A percentile compares a stretch with the other conserved stretches of the same genome.
Conservation (phyloP, 768 basidiomycete genomes). For the Lentinula detonsa region DNA sequence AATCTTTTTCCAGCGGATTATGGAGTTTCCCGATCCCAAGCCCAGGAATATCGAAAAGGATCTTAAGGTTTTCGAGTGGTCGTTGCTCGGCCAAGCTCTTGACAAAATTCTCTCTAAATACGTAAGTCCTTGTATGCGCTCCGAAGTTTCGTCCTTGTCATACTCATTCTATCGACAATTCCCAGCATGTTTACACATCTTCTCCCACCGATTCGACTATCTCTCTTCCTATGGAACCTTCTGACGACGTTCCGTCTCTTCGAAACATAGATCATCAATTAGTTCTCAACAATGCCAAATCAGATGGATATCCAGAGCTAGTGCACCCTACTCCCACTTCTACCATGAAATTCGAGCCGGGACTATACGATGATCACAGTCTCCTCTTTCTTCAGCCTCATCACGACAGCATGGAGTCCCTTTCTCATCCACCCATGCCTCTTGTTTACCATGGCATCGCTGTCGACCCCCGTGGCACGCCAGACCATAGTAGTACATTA, state of each 20-base stretch:
- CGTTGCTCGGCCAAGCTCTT: slow-evolving; percentile 59
- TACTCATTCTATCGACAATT: slow-evolving; percentile 3
- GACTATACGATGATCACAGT: background rate
- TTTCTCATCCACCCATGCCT: background rate
- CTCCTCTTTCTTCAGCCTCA: slow-evolving; percentile 3
- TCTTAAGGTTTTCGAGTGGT: slow-evolving; percentile 83
- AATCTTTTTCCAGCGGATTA: slow-evolving; percentile 91
- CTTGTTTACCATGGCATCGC: background rate
- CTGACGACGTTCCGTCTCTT: slow-evolving; percentile 20
- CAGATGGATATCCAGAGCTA: background rate
- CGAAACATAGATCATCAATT: slow-evolving; percentile 16
- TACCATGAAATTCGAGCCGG: slow-evolving; percentile 1
- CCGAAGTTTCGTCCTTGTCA: background rate
- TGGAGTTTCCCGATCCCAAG: slow-evolving; percentile 92
- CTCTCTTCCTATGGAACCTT: slow-evolving; percentile 23
- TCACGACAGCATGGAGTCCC: background rate
- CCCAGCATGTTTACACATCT: slow-evolving; percentile 44
- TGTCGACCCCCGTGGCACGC: background rate
- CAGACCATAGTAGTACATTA: background rate
- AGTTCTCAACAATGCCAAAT: background rate
- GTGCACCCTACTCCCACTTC: background rate
- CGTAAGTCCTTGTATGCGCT: slow-evolving; percentile 35
- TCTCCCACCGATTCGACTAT: slow-evolving; percentile 24
- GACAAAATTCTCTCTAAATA: slow-evolving; percentile 84
- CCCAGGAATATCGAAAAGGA: slow-evolving; percentile 98